phyloP scores from a whole-genome alignment of 495 filamentous ascomycete species.

The Aspergillus olivimuriae region DNA sequence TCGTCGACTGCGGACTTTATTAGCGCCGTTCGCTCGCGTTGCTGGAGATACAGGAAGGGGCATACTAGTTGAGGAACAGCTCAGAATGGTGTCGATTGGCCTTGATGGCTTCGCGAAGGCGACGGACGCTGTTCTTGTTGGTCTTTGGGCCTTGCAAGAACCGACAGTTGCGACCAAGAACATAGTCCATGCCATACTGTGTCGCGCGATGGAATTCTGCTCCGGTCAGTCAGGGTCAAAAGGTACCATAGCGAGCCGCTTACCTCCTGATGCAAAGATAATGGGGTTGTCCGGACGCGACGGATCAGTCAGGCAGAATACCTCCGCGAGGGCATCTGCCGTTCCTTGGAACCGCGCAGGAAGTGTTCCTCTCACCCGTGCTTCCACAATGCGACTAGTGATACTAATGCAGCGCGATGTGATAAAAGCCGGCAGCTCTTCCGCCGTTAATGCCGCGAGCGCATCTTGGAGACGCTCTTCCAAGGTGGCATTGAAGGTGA shows the following conservation, averaged over 20 bases:
- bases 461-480: conserved; percentile 52
- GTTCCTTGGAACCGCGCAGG: conserved; percentile 42
- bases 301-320: conserved; percentile 73
- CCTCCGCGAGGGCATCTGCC: conserved; percentile 67
- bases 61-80: conserved; percentile 61
- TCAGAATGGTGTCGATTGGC: conserved; percentile 59
- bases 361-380: conserved; percentile 28
- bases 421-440: conserved; percentile 68
- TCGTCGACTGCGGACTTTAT: too few species aligned
- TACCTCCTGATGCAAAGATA: conserved; percentile 72
- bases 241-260: not conserved
- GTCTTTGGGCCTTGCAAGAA: conserved; percentile 57
- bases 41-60: not conserved
- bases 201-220: conserved; percentile 57
- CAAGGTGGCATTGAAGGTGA: conserved; percentile 47
- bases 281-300: conserved; percentile 69
- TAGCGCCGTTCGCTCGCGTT: too few species aligned
- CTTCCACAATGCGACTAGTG: conserved; percentile 31
- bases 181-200: conserved; percentile 53
- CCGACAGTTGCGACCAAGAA: conserved; percentile 56
- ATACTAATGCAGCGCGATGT: conserved; percentile 36
- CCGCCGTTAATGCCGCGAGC: conserved; percentile 52
- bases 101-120: conserved; percentile 50
- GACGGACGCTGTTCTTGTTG: conserved; percentile 39
- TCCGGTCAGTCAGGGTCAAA: not conserved